A percentile compares a stretch with the other conserved stretches of the same genome.
phyloP scores from a whole-genome alignment of 2,329 filamentous ascomycete species.

The Seiridium unicorne region DNA sequence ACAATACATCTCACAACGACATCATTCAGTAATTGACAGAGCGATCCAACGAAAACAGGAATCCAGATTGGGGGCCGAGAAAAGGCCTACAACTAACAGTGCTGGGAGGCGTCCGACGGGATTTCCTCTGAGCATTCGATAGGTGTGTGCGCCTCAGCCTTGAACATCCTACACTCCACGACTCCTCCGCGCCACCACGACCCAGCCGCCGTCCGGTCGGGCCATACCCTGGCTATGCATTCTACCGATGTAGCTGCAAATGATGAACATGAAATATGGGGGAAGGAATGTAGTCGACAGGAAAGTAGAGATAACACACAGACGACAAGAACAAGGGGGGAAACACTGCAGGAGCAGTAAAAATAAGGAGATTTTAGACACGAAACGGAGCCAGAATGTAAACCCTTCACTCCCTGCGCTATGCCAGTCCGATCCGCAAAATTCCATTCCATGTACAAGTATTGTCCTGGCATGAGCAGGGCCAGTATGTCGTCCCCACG shows the following conservation, averaged over 20 bases:
- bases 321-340: conserved; percentile 16
- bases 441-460: conserved; percentile 24
- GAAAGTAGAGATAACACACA: conserved; percentile 13
- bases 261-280: conserved; percentile 16
- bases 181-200: conserved; percentile 8
- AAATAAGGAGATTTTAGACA: conserved; percentile 17
- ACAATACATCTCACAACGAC: no score
- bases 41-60: no score
- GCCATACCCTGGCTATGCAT: not conserved
- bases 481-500: conserved; percentile 22
- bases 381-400: conserved; percentile 30
- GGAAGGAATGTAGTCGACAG: conserved; percentile 14
- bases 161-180: conserved; percentile 7
- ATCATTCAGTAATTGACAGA: no score
- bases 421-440: conserved; percentile 30
- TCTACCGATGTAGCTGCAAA: conserved; percentile 14
- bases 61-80: no score
- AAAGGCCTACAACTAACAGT: no score
- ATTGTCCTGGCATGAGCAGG: conserved; percentile 24
- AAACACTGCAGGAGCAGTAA: conserved; percentile 22
- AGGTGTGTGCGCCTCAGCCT: not conserved
- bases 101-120: no score
- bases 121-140: no score
- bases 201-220: not conserved
- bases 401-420: conserved; percentile 34